Evolutionary conservation across 2,329 filamentous ascomycete species (phyloP).

Genomic region (Madurella fahalii): DNA sequence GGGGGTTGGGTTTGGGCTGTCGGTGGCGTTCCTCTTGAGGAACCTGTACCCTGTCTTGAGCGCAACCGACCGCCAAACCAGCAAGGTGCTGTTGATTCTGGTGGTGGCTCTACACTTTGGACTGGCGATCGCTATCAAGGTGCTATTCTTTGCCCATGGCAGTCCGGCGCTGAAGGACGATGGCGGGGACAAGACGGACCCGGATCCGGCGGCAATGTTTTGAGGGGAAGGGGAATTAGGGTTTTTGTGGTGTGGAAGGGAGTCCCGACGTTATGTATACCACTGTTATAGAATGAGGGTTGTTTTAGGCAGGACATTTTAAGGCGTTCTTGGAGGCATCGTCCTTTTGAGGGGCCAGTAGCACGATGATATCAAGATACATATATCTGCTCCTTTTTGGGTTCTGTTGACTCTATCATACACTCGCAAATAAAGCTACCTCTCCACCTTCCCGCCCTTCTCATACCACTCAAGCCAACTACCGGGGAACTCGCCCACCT

Average conservation of each 20-base stretch:
- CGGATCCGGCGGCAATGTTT: slow-evolving; percentile 7
- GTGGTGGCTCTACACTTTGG: slow-evolving; percentile 84
- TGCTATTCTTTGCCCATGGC: slow-evolving; percentile 86
- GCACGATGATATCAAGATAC: neutral
- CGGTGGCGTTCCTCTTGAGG: slow-evolving; percentile 76
- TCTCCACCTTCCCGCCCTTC: slow-evolving; percentile 62
- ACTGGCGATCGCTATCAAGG: slow-evolving; percentile 91
- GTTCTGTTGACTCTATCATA: neutral
- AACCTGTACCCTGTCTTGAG: slow-evolving; percentile 89
- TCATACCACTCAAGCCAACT: slow-evolving; percentile 80
- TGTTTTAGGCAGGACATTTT: too few species aligned
- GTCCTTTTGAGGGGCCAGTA: neutral
- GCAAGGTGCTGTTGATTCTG: slow-evolving; percentile 78
- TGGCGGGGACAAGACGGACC: slow-evolving; percentile 2
- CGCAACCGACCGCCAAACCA: slow-evolving; percentile 87
- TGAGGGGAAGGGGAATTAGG: neutral
- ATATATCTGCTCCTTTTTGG: neutral
- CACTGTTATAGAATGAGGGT: too few species aligned
- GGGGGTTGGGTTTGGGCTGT: slow-evolving; percentile 75
- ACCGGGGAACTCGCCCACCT: slow-evolving; percentile 67
- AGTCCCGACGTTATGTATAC: too few species aligned
- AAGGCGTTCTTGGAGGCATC: neutral
- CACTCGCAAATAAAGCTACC: slow-evolving; percentile 29
- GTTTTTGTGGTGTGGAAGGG: neutral
- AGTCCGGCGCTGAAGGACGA: slow-evolving; percentile 45